Base-by-base conservation (phyloP, 2,329 filamentous ascomycete genomes). In the Cercospora citrullina region DNA sequence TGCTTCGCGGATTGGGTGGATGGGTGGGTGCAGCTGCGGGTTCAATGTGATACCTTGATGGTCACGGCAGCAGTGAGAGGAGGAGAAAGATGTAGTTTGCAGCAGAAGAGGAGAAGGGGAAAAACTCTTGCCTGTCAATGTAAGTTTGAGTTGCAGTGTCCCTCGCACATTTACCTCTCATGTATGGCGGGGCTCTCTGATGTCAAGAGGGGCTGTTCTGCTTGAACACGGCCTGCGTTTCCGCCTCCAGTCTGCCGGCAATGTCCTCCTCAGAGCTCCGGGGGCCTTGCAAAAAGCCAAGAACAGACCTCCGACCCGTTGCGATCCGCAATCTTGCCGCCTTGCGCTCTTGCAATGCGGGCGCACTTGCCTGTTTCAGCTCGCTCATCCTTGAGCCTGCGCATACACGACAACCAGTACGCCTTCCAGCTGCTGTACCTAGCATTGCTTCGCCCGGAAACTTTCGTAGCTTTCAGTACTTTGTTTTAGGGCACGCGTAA, bases 311-410 rank as follows among this genome's bases (percentile, higher is more conserved):
- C 28, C 16, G 28, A 59, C 42, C 60, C 60, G 42, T 48, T 26
- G 60, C 9, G 39, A 63, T 57, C 66, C 66, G 66, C 66, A 51
- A 65, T 68, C 31, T 18, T 58, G 53, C 66, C 66, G 66, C 63
- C 39, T 28, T 63, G 59, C 48, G 23, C 36, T 36, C 12, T 28
- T 33, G 39, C 12, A 53, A 59, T n/a, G 26, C 66, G 66, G 42
- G 36, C 58, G 31, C 45, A 42, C 63, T 65, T 68, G 42, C 66
- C 66, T 57, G 18, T 63, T 68, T 12, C 12, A 57, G 61, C 23
- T 62, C 57, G 10, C 23, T 28, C 33, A 33, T 58, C 55, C 66
- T 59, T 18, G 28, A 23, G 18, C 26, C 55, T 59, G 42, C 26
- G 26, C 36, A 14, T 12, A 36, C 16, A 26, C 58, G 60, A 51